Percentiles rank a stretch among this genome's conserved stretches.
Evolutionary conservation across 257 asterid genomes (phyloP).

Genomic region (Solanum okadae): DNA sequence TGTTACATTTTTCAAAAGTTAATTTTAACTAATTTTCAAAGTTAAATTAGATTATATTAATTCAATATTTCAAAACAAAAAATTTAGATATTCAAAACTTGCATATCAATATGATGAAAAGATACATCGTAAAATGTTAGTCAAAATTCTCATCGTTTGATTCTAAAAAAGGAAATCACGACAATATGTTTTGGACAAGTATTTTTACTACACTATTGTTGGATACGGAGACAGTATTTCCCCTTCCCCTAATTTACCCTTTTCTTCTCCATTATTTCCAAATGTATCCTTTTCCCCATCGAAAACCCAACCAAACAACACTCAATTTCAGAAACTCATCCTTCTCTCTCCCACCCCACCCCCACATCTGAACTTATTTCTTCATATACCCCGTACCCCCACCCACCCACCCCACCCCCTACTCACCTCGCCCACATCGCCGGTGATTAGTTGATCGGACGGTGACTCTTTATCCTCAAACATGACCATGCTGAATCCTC

Average conservation of each 20-base stretch:
- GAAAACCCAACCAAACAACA: conserved; percentile 15
- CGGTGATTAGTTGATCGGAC: conserved; percentile 51
- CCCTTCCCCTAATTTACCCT: conserved; percentile 25
- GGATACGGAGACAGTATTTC: background rate
- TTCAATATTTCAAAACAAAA: too few species aligned
- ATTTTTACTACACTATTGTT: background rate
- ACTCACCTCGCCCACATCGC: conserved; percentile 7
- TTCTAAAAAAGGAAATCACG: too few species aligned
- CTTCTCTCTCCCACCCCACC: conserved; percentile 2
- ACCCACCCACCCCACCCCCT: background rate
- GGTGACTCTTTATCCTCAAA: conserved; percentile 19
- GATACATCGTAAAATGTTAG: too few species aligned
- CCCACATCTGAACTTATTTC: background rate
- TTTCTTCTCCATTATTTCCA: conserved; percentile 9
- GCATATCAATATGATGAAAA: background rate
- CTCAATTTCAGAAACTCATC: conserved; percentile 11
- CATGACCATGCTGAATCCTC: conserved; percentile 86
- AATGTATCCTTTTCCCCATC: conserved; percentile 23
- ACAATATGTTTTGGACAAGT: background rate
- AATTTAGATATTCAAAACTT: too few species aligned
- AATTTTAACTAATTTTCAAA: too few species aligned
- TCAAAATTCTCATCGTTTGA: too few species aligned
- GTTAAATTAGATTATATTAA: too few species aligned
- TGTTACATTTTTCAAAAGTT: too few species aligned
- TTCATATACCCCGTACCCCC: background rate